A percentile compares a stretch with the other conserved stretches of the same genome.
Conservation (phyloP, 2,329 filamentous ascomycete genomes). For the Fusarium circinatum region DNA sequence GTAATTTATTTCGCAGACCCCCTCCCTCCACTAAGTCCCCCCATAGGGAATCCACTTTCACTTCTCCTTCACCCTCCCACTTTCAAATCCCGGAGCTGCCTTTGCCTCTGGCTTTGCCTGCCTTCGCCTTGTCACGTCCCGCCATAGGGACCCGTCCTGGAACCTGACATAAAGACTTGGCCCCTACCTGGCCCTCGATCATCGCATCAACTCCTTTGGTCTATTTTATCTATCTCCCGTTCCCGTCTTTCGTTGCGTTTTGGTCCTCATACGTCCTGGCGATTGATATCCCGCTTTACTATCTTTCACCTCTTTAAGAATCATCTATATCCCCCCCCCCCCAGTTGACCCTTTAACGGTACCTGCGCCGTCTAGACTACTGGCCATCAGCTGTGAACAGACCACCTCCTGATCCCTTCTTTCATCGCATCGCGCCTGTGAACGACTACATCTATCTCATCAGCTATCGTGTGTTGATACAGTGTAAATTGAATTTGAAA, state of each 20-base stretch:
- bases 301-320: conserved; percentile 17
- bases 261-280: conserved; percentile 33
- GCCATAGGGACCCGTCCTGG: conserved; percentile 44
- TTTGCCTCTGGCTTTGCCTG: neutral
- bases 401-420: conserved; percentile 45
- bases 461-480: conserved; percentile 11
- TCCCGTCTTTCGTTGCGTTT: conserved; percentile 27
- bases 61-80: conserved; percentile 36
- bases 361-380: conserved; percentile 43
- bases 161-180: conserved; percentile 47
- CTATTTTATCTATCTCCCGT: conserved; percentile 41
- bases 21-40: conserved; percentile 17
- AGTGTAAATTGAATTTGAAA: conserved; percentile 23
- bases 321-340: conserved; percentile 26
- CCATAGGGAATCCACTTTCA: conserved; percentile 33
- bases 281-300: conserved; percentile 22
- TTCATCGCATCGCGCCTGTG: conserved; percentile 17
- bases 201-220: conserved; percentile 40
- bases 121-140: conserved; percentile 44
- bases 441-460: conserved; percentile 34
- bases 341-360: conserved; percentile 41
- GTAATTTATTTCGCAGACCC: conserved; percentile 11
- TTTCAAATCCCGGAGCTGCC: conserved; percentile 30
- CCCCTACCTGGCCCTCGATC: conserved; percentile 45
- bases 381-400: conserved; percentile 39